Evolutionary conservation across 2,329 filamentous ascomycete species (phyloP).

Genomic region (Leptoxyphium fumago): DNA sequence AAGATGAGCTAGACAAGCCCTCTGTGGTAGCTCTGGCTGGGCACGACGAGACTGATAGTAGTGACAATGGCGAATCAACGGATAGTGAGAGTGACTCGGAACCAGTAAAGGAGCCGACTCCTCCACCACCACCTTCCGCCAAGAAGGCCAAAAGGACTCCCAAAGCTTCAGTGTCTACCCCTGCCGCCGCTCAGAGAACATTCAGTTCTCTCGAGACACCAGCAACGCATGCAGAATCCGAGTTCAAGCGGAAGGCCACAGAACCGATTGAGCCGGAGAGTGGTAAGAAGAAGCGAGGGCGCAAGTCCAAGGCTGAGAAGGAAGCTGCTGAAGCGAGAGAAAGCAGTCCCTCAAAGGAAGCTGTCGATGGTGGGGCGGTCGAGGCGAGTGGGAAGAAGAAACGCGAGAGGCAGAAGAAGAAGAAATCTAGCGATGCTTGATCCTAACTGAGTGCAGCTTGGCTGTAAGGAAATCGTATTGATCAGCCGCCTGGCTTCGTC

Average conservation of each 20-base stretch:
- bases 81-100: constrained; percentile 10
- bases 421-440: constrained; percentile 15
- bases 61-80: constrained; percentile 6
- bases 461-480: too few relatives aligned
- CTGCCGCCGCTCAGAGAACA: constrained; percentile 10
- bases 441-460: too few relatives aligned
- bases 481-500: too few relatives aligned
- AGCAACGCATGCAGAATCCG: constrained; percentile 7
- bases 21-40: constrained; percentile 5
- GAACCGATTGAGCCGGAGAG: constrained; percentile 5
- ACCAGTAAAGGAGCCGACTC: constrained; percentile 19
- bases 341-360: constrained; percentile 4
- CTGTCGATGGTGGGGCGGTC: constrained; percentile 5
- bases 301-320: constrained; percentile 18
- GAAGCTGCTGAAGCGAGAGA: constrained; percentile 13
- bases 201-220: constrained; percentile 8
- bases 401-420: constrained; percentile 20
- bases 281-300: constrained; percentile 20
- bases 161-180: constrained; percentile 19
- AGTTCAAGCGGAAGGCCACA: constrained; percentile 17
- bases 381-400: constrained; percentile 7
- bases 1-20: constrained; percentile 11
- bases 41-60: constrained; percentile 3
- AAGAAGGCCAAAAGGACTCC: constrained; percentile 13
- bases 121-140: constrained; percentile 18